Conservation (phyloP, 768 basidiomycete species). For the Daedaleopsis sinensis region DNA sequence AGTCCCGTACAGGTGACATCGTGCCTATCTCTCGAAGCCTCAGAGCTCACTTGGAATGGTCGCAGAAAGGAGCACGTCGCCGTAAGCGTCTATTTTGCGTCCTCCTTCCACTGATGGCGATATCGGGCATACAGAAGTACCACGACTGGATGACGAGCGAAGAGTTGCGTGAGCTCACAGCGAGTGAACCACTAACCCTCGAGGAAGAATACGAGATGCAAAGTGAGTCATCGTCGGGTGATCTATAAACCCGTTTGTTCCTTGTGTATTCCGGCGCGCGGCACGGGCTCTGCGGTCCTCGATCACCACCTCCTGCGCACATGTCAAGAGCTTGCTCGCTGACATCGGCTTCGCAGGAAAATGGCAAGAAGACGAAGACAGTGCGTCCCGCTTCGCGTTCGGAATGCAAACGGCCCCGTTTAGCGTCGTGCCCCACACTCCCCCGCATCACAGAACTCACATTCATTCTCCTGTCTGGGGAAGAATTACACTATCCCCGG, state of each 20-base stretch:
- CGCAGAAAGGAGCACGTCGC: slow-evolving; percentile 46
- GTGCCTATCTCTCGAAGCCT: neutral
- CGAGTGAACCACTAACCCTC: slow-evolving; percentile 79
- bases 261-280: neutral
- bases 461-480: slow-evolving; percentile 78
- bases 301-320: neutral
- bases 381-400: slow-evolving; percentile 39
- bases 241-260: neutral
- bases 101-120: neutral
- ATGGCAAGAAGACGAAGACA: slow-evolving; percentile 89
- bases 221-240: slow-evolving; percentile 44
- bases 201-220: slow-evolving; percentile 92
- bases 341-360: slow-evolving; percentile 50
- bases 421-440: neutral
- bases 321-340: neutral
- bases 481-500: neutral
- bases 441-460: slow-evolving; percentile 62
- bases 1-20: slow-evolving; percentile 71
- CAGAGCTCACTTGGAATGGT: neutral
- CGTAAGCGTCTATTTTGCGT: too few species aligned
- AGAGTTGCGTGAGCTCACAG: slow-evolving; percentile 74
- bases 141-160: slow-evolving; percentile 87
- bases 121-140: slow-evolving; percentile 58
- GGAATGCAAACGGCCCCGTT: neutral
- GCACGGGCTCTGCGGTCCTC: neutral